Evolutionary conservation across 2,329 filamentous ascomycete species (phyloP), one percentile per base, ranked within the genome.

Genomic region (Sphaerulina populicola): DNA sequence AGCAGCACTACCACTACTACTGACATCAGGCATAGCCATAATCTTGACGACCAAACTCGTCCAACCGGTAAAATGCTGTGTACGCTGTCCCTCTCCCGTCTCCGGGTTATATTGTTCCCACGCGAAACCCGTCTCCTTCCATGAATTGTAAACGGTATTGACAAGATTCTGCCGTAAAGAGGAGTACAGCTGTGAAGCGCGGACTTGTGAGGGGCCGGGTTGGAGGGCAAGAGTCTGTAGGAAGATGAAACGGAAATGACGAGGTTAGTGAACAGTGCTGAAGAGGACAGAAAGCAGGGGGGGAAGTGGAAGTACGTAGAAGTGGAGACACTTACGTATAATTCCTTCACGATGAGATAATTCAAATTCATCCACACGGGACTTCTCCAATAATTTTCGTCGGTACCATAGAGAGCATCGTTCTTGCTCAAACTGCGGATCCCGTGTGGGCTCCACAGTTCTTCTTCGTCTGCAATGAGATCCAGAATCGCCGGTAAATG

Each of bases 71-170:
- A 98, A 98, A 70, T 97, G 91, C 75, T 96, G 89, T 4, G 90
- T 97, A 38, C 93, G 79, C 74, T 97, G 91, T n/a, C 93, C 93
- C 47, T 80, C 79, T 41, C 93, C 93, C 3, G 88, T 94, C 62
- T 95, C 88, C 0, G 90, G 88, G 67, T 94, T 88, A 69, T 97
- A 98, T 72, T 98, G 93, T 71, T 98, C 93, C 91, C 91, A 98
- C 0, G 91, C 93, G 67, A 97, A 97, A 14, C 91, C 91, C 0
- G 93, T 97, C 65, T 87, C 81, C 66, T 83, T 76, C 91, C 91
- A 98, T 67, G 83, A 83, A 52, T 83, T 79, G 73, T 85, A 96
- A 11, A 97, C 86, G 1, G 90, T 97, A 46, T 89, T 79, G 41
- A 97, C 86, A 10, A 98, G 72, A 65, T 95, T 97, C 68, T 78